Conservation (phyloP, 805 yeast genomes). For the Wickerhamiella shivajii region DNA sequence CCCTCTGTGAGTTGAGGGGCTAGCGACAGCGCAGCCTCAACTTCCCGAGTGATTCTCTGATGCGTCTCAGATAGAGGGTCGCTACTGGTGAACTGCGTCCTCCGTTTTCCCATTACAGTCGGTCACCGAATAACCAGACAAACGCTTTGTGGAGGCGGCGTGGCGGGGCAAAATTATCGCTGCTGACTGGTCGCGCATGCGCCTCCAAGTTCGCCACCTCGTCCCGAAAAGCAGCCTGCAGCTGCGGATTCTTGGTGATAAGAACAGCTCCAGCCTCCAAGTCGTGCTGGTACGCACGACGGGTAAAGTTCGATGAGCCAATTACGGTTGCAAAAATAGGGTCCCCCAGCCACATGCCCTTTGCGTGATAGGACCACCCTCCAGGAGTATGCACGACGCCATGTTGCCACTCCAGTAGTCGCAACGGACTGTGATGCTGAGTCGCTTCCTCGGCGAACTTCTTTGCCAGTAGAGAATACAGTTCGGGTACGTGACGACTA, state of each 20-base stretch:
- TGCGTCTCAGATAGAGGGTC: slow-evolving; percentile 9
- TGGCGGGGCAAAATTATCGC: no score
- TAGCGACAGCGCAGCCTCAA: slow-evolving; percentile 3
- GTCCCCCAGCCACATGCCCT: slow-evolving; percentile 70
- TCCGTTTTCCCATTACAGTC: slow-evolving; percentile 13
- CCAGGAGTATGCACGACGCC: slow-evolving; percentile 67
- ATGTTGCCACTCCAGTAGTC: slow-evolving; percentile 68
- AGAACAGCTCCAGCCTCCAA: slow-evolving; percentile 77
- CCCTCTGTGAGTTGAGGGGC: slow-evolving; percentile 2
- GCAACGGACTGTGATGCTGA: slow-evolving; percentile 31
- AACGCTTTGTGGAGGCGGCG: slow-evolving; percentile 27
- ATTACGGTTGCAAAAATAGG: slow-evolving; percentile 62
- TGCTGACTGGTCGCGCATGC: slow-evolving; percentile 36
- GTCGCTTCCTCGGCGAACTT: slow-evolving; percentile 44
- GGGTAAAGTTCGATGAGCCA: slow-evolving; percentile 89
- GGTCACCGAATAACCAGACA: slow-evolving; percentile 21
- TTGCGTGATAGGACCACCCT: slow-evolving; percentile 98
- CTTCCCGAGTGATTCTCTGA: slow-evolving; percentile 1
- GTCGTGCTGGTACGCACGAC: slow-evolving; percentile 75
- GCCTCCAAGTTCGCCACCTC: slow-evolving; percentile 51
- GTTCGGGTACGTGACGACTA: slow-evolving; percentile 69
- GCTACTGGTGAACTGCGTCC: no score
- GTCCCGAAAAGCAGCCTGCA: slow-evolving; percentile 40
- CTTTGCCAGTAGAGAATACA: slow-evolving; percentile 65
- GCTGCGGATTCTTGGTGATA: slow-evolving; percentile 48